phyloP scores from a whole-genome alignment of 192 early-diverging fungal species.

The Backusella liffmaniae region DNA sequence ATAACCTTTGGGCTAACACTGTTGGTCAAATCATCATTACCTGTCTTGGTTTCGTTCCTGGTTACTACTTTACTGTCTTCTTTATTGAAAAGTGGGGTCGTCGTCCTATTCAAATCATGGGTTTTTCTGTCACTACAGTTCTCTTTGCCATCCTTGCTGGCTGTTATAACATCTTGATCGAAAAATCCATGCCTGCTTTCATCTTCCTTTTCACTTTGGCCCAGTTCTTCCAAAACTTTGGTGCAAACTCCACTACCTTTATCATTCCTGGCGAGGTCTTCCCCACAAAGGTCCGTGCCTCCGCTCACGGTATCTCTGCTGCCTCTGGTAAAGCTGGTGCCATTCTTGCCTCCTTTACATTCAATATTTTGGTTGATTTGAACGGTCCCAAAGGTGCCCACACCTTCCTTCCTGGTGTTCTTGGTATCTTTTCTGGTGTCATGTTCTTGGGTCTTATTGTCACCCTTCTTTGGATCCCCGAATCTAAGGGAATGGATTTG shows the following conservation, averaged over 20 bases:
- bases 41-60: conserved; percentile 74
- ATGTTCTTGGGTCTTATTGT: conserved; percentile 23
- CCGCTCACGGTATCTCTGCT: conserved; percentile 78
- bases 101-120: conserved; percentile 80
- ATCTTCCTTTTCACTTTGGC: conserved; percentile 50
- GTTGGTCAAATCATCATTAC: conserved; percentile 88
- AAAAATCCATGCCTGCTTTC: conserved; percentile 43
- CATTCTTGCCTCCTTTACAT: conserved; percentile 60
- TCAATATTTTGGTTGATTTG: conserved; percentile 47
- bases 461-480: conserved; percentile 18
- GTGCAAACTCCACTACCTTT: conserved; percentile 79
- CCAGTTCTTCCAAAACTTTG: conserved; percentile 73
- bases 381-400: conserved; percentile 38
- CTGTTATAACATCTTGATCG: conserved; percentile 57
- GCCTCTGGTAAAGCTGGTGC: conserved; percentile 71
- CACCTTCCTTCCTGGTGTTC: conserved; percentile 42
- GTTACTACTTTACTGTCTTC: conserved; percentile 84
- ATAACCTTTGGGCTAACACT: conserved; percentile 60
- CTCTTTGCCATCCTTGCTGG: conserved; percentile 66
- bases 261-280: conserved; percentile 73
- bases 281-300: conserved; percentile 70
- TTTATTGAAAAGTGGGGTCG: conserved; percentile 81
- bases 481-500: conserved; percentile 19
- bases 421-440: conserved; percentile 53
- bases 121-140: conserved; percentile 72